Percentiles rank a stretch among this genome's conserved stretches.
Conservation (phyloP, 2,329 filamentous ascomycete genomes). For the Arthrinium phaeospermum region DNA sequence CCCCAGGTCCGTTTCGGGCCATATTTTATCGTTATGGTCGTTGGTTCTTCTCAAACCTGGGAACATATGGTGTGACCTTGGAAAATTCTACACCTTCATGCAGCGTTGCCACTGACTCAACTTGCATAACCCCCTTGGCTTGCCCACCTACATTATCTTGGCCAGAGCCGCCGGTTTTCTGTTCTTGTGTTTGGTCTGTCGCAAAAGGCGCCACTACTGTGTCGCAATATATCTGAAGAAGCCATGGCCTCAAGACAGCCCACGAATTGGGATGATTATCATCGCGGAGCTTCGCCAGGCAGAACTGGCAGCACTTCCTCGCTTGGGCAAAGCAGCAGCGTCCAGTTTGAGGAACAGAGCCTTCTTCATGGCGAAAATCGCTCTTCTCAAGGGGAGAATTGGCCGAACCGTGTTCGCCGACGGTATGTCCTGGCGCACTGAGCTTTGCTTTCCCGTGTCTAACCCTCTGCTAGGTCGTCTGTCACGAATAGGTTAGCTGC, state of each 20-base stretch:
- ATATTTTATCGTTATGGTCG: not conserved
- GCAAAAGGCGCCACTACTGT: not conserved
- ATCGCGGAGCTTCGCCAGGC: conserved; percentile 47
- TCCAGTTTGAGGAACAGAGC: conserved; percentile 52
- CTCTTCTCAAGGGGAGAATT: conserved; percentile 41
- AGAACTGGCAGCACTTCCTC: conserved; percentile 48
- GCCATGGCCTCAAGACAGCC: conserved; percentile 31
- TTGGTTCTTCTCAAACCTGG: not conserved
- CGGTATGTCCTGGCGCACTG: conserved; percentile 3
- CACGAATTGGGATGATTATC: conserved; percentile 54
- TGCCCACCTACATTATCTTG: not conserved
- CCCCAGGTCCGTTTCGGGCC: not conserved
- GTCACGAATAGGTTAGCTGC: conserved; percentile 61
- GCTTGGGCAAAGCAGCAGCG: conserved; percentile 44
- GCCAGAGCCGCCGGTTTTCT: not conserved
- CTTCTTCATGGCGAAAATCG: conserved; percentile 48
- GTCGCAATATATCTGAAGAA: not conserved
- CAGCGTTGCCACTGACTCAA: not conserved
- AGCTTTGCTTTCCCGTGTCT: conserved; percentile 24
- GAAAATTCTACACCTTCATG: conserved; percentile 15
- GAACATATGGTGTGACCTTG: conserved; percentile 13
- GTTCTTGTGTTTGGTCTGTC: not conserved
- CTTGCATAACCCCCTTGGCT: not conserved
- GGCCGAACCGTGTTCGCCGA: conserved; percentile 24
- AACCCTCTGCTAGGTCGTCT: conserved; percentile 55